These are phyloP conservation scores for Macrotyloma uniflorum DNA, from an alignment of 306 rosid species.

Conservation along the genomic window DNA sequence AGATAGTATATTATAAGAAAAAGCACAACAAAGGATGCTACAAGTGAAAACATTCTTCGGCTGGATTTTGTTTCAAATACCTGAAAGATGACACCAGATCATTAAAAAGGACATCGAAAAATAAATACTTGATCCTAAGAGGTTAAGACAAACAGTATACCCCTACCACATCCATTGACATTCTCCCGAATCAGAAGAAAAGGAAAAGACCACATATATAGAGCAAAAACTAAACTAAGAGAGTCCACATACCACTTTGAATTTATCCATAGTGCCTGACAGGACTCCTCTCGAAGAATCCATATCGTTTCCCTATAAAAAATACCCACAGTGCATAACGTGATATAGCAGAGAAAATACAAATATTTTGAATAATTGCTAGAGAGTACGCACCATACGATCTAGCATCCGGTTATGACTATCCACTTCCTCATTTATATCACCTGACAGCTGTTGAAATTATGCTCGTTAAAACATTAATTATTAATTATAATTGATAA, in stretches of 20 bases:
- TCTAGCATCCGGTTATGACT: conserved; percentile 87
- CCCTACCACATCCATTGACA: neutral
- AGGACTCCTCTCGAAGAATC: conserved; percentile 94
- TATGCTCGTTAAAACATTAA: conserved; percentile 23
- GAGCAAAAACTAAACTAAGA: neutral
- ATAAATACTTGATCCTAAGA: neutral
- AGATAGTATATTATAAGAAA: conserved; percentile 87
- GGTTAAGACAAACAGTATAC: neutral
- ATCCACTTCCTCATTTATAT: conserved; percentile 92
- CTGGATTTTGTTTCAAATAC: conserved; percentile 97
- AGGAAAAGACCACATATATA: neutral
- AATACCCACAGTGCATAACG: conserved; percentile 9
- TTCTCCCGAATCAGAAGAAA: neutral
- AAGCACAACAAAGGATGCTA: conserved; percentile 78
- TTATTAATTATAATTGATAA: neutral
- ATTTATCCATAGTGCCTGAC: conserved; percentile 91
- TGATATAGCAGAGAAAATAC: conserved; percentile 15
- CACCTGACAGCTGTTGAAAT: conserved; percentile 87
- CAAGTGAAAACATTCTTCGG: conserved; percentile 86
- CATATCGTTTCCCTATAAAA: conserved; percentile 85
- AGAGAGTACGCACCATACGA: conserved; percentile 61
- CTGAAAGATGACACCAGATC: conserved; percentile 47
- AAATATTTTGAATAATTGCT: conserved; percentile 20
- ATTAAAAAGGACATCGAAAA: conserved; percentile 19
- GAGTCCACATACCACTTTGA: conserved; percentile 70